These are phyloP conservation scores for Amanita phalloides DNA, from an alignment of 768 basidiomycete genomes.

Conservation along the genomic window DNA sequence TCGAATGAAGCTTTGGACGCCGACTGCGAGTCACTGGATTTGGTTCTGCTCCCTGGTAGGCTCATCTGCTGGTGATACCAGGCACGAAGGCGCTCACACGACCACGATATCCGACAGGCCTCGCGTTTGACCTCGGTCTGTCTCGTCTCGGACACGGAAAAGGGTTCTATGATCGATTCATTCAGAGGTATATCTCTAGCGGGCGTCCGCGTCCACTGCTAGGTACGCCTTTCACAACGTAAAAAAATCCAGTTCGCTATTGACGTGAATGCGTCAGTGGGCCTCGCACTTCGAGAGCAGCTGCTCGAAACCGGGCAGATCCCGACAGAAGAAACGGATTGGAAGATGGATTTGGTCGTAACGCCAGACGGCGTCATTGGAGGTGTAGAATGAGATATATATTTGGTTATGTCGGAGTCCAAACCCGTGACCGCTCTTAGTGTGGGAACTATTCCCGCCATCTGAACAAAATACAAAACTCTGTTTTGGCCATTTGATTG, in stretches of 20 bases:
- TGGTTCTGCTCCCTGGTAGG: slow-evolving; percentile 60
- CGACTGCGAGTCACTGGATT: slow-evolving; percentile 35
- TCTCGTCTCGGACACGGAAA: slow-evolving; percentile 75
- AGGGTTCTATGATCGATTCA: slow-evolving; percentile 74
- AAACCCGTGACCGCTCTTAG: neutral
- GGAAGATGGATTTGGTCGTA: slow-evolving; percentile 53
- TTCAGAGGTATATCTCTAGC: slow-evolving; percentile 39
- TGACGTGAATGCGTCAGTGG: slow-evolving; percentile 32
- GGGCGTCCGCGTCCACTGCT: slow-evolving; percentile 41
- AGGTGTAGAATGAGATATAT: neutral
- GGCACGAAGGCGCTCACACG: neutral
- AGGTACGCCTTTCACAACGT: slow-evolving; percentile 28
- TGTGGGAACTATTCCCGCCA: slow-evolving; percentile 3
- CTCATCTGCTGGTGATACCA: neutral
- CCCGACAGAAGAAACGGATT: slow-evolving; percentile 47
- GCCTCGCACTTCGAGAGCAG: slow-evolving; percentile 54
- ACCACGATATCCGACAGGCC: slow-evolving; percentile 27
- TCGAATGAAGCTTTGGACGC: slow-evolving; percentile 22
- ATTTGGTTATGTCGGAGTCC: too few species aligned
- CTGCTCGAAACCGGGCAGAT: slow-evolving; percentile 39
- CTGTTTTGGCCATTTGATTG: neutral
- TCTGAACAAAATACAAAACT: slow-evolving; percentile 6
- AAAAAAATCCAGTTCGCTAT: neutral
- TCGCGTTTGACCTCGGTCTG: slow-evolving; percentile 62
- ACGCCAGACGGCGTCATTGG: slow-evolving; percentile 24